Base-by-base conservation (phyloP, 306 rosid species). In the Cucurbita ficifolia region DNA sequence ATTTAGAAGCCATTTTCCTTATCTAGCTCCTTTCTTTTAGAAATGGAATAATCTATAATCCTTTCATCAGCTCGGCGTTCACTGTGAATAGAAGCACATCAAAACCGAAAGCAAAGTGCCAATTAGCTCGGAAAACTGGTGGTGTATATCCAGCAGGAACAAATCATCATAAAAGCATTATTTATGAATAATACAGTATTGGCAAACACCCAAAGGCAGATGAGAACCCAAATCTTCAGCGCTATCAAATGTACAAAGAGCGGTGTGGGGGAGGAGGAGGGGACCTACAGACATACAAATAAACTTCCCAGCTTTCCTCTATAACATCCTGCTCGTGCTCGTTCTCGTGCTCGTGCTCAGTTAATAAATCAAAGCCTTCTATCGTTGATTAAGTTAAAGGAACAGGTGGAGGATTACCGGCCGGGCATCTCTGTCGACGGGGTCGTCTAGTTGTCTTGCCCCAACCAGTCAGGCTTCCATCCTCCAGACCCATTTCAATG, bases 361-460 rank as follows among this genome's bases (percentile, higher is more conserved):
- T 84, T 83, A 84, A 83, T 64, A 81, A 79, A 52, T 77, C 79
- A 82, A 80, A 88, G 82, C 82, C 90, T 76, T 87, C 76, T 84
- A 62, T 73, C 43, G 73, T 79, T 78, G 67, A 83, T 84, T 81
- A 91, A 65, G 89, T 85, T 83, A 91, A 87, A 40, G 88, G 87
- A 50, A 94, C 76, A 8, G 87, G 52, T 3, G 87, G 77, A 81
- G 83, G 87, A 78, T 83, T 87, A 57, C 90, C 91, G 54, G 97
- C 92, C 8, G 95, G 90, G 71, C 83, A 86, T 87, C 99, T 86
- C 72, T 91, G 97, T 79, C 99, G 61, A 1, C 99, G 97, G 54
- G 99, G 96, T 79, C 99, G 80, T 80, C 99, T 83, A n/a, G 96
- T 87, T 67, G 97, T 91, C 81, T 89, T 94, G 57, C 99, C 97